Conservation (phyloP, 1,139 yeast species). For the Lodderomyces beijingensis region DNA sequence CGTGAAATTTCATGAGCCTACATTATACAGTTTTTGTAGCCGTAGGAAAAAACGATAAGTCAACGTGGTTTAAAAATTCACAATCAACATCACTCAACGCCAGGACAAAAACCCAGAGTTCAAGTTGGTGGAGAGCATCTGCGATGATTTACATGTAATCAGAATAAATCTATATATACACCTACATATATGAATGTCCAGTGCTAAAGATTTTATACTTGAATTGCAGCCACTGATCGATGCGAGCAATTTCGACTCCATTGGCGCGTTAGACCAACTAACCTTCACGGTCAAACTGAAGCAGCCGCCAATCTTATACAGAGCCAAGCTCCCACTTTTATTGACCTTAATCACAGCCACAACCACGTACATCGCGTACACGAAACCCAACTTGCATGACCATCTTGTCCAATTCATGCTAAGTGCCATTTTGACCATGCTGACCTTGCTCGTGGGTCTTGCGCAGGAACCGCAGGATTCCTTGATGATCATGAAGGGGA, state of each 20-base stretch:
- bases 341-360: no score
- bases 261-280: constrained; percentile 11
- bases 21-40: no score
- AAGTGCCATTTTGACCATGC: background rate
- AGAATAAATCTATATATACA: no score
- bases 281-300: constrained; percentile 14
- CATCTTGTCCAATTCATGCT: no score
- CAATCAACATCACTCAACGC: no score
- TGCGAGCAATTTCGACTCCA: constrained; percentile 2
- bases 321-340: constrained; percentile 2
- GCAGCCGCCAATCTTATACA: constrained; percentile 5
- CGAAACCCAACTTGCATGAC: no score
- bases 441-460: constrained; percentile 3
- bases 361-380: no score
- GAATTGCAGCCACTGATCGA: constrained; percentile 24
- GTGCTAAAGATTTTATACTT: constrained; percentile 27
- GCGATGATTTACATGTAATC: constrained; percentile 1
- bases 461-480: constrained; percentile 30
- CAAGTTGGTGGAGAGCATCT: no score
- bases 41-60: no score
- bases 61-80: no score
- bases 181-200: constrained; percentile 20
- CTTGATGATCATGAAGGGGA: constrained; percentile 32
- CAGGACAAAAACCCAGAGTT: no score
- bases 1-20: no score